Conservation (phyloP, 2,329 filamentous ascomycete genomes). For the Karstenula rhodostoma region DNA sequence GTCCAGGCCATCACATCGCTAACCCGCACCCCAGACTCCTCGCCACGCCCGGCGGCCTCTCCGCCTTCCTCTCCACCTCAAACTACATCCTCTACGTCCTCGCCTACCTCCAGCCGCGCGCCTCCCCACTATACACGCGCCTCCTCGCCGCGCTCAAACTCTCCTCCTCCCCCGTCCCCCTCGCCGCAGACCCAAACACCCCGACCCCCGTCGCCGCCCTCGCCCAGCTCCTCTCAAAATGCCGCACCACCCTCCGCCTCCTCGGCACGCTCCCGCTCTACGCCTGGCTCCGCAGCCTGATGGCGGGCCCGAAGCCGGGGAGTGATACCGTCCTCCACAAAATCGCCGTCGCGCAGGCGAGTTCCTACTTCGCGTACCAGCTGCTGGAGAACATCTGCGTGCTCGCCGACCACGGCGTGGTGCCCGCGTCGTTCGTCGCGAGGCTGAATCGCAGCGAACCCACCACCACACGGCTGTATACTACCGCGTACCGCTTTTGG, state of each 20-base stretch:
- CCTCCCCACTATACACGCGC: constrained; percentile 38
- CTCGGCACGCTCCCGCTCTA: constrained; percentile 56
- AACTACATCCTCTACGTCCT: constrained; percentile 58
- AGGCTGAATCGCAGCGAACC: constrained; percentile 47
- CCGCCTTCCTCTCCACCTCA: constrained; percentile 56
- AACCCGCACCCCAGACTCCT: constrained; percentile 46
- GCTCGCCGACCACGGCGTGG: constrained; percentile 52
- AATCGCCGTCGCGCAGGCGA: constrained; percentile 52
- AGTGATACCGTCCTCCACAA: constrained; percentile 53
- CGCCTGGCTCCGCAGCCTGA: constrained; percentile 53
- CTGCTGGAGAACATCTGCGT: constrained; percentile 54
- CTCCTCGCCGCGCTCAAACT: constrained; percentile 46
- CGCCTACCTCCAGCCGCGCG: constrained; percentile 53
- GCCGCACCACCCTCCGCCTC: constrained; percentile 55
- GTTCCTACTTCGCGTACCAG: constrained; percentile 55
- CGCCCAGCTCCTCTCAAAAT: constrained; percentile 51
- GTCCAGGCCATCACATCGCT: constrained; percentile 6
- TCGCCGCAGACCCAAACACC: constrained; percentile 37
- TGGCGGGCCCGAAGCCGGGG: constrained; percentile 52
- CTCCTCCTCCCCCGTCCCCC: constrained; percentile 35
- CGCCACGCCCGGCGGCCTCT: constrained; percentile 54
- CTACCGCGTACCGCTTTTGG: constrained; percentile 54
- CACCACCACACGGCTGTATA: constrained; percentile 48
- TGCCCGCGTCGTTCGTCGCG: constrained; percentile 46
- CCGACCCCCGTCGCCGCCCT: constrained; percentile 45